Conservation (phyloP, 148 eudicot genomes). For the Vaccinium corymbosum region DNA sequence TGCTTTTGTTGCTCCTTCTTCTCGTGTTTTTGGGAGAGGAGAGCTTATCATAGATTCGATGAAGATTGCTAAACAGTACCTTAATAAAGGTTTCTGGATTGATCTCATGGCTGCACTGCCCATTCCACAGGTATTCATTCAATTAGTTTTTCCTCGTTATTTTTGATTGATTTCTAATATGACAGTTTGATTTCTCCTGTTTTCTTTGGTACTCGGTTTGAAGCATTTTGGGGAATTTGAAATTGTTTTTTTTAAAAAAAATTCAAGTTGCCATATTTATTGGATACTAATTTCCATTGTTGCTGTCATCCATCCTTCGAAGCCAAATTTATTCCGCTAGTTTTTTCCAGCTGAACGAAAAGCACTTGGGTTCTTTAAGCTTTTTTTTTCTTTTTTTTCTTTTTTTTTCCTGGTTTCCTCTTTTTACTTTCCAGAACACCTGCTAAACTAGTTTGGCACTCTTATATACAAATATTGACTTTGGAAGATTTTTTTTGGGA, state of each 20-base stretch:
- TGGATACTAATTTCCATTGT: background rate
- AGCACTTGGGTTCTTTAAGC: background rate
- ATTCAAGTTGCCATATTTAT: background rate
- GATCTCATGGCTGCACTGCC: conserved; percentile 75
- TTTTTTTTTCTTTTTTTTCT: background rate
- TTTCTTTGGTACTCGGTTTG: background rate
- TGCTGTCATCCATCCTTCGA: background rate
- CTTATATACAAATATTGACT: background rate
- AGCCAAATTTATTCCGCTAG: background rate
- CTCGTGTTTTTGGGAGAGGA: conserved; percentile 79
- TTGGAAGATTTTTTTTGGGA: background rate
- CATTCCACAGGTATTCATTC: conserved; percentile 66
- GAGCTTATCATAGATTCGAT: conserved; percentile 66
- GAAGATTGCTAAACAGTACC: conserved; percentile 56
- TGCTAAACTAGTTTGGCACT: background rate
- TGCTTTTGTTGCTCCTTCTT: conserved; percentile 81
- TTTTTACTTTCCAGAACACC: background rate
- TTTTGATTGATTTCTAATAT: background rate
- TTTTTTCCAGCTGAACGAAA: background rate
- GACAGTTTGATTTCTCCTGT: background rate
- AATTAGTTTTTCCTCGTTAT: background rate
- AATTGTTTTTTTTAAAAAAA: background rate
- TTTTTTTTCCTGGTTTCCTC: background rate
- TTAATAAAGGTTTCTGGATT: conserved; percentile 46
- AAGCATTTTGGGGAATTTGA: background rate